These are phyloP conservation scores for Galerina sulciceps DNA, from an alignment of 768 basidiomycete species.

Conservation along the genomic window DNA sequence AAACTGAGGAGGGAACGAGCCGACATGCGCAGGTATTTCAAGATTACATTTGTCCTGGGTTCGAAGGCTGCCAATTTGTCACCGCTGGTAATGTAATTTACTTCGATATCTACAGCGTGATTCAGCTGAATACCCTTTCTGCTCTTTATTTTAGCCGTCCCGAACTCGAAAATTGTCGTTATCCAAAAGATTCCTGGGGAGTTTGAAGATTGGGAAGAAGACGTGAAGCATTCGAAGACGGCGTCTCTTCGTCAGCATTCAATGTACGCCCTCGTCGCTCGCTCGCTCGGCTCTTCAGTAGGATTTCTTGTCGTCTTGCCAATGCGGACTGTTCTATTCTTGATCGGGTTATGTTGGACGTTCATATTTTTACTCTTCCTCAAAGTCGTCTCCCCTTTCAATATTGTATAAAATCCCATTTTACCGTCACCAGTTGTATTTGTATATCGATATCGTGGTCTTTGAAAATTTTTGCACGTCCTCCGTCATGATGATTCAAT, in stretches of 20 bases:
- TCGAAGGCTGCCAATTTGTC: not conserved
- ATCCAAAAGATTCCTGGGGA: conserved; percentile 11
- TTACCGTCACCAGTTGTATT: not conserved
- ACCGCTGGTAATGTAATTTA: conserved; percentile 15
- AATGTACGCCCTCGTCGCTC: not conserved
- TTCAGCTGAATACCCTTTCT: not conserved
- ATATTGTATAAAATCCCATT: not conserved
- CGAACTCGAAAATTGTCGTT: conserved; percentile 9
- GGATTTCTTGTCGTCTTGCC: conserved; percentile 8
- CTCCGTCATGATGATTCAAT: not conserved
- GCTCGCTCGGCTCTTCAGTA: not conserved
- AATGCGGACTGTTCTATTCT: not conserved
- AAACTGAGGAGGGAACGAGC: not conserved
- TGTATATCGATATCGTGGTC: not conserved
- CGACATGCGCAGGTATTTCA: not conserved
- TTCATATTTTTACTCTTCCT: conserved; percentile 1
- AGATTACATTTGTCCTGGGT: conserved; percentile 1
- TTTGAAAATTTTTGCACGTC: not conserved
- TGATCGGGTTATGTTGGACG: conserved; percentile 13
- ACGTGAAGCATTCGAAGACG: not conserved
- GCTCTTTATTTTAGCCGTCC: not conserved
- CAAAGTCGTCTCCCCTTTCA: not conserved
- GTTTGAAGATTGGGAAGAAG: conserved; percentile 11
- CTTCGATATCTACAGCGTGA: not conserved
- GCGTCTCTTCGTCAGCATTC: not conserved